Base-by-base conservation (phyloP, 208 protist genomes). In the Trypanosoma rangeli region DNA sequence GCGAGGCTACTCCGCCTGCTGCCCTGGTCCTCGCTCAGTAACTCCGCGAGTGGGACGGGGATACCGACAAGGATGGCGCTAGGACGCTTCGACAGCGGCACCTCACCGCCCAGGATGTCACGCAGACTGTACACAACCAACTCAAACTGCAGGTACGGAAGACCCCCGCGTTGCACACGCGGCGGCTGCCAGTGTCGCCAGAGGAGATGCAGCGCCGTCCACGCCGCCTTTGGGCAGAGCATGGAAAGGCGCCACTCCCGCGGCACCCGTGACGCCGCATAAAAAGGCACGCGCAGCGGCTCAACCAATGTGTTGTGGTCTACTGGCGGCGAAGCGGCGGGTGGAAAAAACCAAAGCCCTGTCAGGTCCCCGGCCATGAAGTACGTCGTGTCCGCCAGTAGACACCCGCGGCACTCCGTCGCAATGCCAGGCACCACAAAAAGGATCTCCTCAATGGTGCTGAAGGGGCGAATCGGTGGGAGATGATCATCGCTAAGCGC, bases 361-460 rank as follows among this genome's bases (percentile, higher is more conserved):
- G 87, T 90, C 24, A 89, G 69, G 54, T 94, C 89, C 20, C 92
- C 88, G 0, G 87, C 89, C 15, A 94, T 81, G 58, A 89, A 94
- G 64, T 93, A 94, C 50, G 85, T 92, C 39, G 84, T 89, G 78
- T 96, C 89, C 13, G 92, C 86, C 56, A 96, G 79, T 24, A 96
- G 78, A 72, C 92, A 96, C 33, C 92, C 92, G 2, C 73, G 81
- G 69, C 92, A 96, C 62, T 87, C 77, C 5, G 92, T 96, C 3
- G 89, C 73, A 44, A 96, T 89, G 46, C 92, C 92, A 3, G 92
- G 92, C 28, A 96, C 87, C 10, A 89, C 87, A 35, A 94, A 93
- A n/a, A 94, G 68, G 71, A 96, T 91, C 66, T 94, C 86, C 77
- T 96, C 92, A 20, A 96, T 70, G 29, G 80, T 86, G 64, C 79